Conservation (phyloP, 768 basidiomycete species). For the Agaricus sinodeliciosus region DNA sequence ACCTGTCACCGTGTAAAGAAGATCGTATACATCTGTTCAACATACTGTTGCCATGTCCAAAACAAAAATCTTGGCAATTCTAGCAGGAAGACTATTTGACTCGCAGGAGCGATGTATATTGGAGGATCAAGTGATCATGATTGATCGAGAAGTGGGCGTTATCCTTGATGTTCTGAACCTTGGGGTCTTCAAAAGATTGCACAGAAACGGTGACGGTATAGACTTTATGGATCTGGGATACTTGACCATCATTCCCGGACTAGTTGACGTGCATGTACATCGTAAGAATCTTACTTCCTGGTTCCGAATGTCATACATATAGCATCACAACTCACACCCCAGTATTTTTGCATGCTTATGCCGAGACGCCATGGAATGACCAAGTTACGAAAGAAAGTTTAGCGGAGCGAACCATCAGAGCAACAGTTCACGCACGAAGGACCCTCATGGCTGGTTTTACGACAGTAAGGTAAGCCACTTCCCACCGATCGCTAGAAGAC, state of each 20-base stretch:
- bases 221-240: slow-evolving; percentile 38
- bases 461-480: slow-evolving; percentile 39
- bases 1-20: background rate
- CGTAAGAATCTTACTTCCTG: slow-evolving; percentile 24
- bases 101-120: slow-evolving; percentile 33
- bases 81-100: slow-evolving; percentile 49
- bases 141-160: slow-evolving; percentile 39
- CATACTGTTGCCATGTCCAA: background rate
- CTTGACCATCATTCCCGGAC: slow-evolving; percentile 47
- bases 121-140: slow-evolving; percentile 39
- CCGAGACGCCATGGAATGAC: slow-evolving; percentile 55
- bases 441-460: slow-evolving; percentile 62
- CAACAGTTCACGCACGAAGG: slow-evolving; percentile 49
- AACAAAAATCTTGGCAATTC: slow-evolving; percentile 17
- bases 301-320: too few species aligned
- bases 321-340: background rate
- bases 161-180: slow-evolving; percentile 35
- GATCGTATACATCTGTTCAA: background rate
- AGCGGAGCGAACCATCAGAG: slow-evolving; percentile 53
- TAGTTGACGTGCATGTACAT: slow-evolving; percentile 54
- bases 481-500: too few species aligned
- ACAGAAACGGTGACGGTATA: slow-evolving; percentile 15
- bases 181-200: slow-evolving; percentile 2
- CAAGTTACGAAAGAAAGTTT: slow-evolving; percentile 53
- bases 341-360: slow-evolving; percentile 60